phyloP scores from a whole-genome alignment of 371 early-diverging fungal species.

The Rhizopus sp. region DNA sequence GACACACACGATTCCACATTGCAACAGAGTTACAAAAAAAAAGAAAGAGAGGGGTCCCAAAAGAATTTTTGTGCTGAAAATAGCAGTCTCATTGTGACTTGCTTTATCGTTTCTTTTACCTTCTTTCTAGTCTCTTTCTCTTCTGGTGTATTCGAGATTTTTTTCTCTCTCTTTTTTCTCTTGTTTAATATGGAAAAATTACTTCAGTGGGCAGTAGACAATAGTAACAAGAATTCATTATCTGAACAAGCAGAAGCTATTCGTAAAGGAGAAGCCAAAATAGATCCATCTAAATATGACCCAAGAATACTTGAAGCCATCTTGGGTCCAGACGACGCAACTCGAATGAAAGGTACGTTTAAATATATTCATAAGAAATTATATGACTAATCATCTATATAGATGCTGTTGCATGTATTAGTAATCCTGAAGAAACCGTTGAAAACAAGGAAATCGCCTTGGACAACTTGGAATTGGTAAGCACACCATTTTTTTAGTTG shows the following conservation, averaged over 20 bases:
- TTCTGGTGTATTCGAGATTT: background rate
- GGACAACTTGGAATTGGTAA: constrained; percentile 91
- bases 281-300: constrained; percentile 57
- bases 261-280: constrained; percentile 33
- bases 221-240: constrained; percentile 65
- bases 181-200: constrained; percentile 66
- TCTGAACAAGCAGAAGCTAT: constrained; percentile 69
- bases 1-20: background rate
- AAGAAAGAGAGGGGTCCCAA: background rate
- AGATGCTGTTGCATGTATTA: constrained; percentile 73
- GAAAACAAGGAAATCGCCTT: constrained; percentile 80
- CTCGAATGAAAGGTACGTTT: constrained; percentile 72
- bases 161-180: constrained; percentile 2
- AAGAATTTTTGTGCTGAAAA: background rate
- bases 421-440: constrained; percentile 55
- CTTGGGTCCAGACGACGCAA: constrained; percentile 89
- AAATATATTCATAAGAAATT: background rate
- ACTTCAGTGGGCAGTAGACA: constrained; percentile 87
- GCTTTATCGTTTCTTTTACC: background rate
- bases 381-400: background rate
- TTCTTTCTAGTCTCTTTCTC: too few species aligned
- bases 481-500: background rate
- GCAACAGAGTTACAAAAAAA: background rate
- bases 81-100: background rate
- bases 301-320: constrained; percentile 88